A percentile compares a stretch with the other conserved stretches of the same genome.
Evolutionary conservation across 768 basidiomycete species (phyloP).

Genomic region (Leccinum olivaceopallidum): DNA sequence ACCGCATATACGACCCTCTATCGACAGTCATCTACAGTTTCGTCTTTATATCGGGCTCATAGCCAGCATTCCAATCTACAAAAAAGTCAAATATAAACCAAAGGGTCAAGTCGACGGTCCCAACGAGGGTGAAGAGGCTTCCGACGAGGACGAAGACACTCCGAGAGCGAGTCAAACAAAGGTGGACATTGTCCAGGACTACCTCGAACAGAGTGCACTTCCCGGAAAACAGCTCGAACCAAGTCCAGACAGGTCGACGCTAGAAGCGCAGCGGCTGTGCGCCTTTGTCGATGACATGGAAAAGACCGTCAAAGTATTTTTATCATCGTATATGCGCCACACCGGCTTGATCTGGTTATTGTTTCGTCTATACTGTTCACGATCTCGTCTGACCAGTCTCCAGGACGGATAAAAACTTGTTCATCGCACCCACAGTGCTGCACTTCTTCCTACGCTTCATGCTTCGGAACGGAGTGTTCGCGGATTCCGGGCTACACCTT

Average conservation of each 20-base stretch:
- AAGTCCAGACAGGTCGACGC: constrained; percentile 8
- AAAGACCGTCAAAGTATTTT: constrained; percentile 57
- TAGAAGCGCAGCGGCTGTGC: constrained; percentile 33
- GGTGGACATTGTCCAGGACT: constrained; percentile 28
- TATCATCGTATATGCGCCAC: constrained; percentile 66
- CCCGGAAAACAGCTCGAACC: constrained; percentile 34
- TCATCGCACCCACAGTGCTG: constrained; percentile 43
- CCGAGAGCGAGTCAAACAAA: constrained; percentile 25
- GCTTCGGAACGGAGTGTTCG: constrained; percentile 43
- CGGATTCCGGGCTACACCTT: constrained; percentile 25
- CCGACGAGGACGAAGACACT: constrained; percentile 27
- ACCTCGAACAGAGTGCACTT: constrained; percentile 28
- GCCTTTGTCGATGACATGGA: constrained; percentile 66
- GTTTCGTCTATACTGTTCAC: neutral
- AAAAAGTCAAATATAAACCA: constrained; percentile 24
- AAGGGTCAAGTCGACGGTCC: constrained; percentile 29
- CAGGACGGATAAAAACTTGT: constrained; percentile 46
- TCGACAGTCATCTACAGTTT: constrained; percentile 22
- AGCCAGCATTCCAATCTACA: constrained; percentile 33
- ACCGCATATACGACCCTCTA: too few species aligned
- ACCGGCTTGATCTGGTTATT: constrained; percentile 66
- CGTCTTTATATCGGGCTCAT: constrained; percentile 34
- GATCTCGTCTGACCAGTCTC: constrained; percentile 5
- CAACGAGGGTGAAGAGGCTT: constrained; percentile 32
- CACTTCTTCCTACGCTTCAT: constrained; percentile 48